Percentiles rank a stretch among this genome's conserved stretches.
These are phyloP conservation scores for Fusarium haematococcum DNA, from an alignment of 2,329 filamentous ascomycete genomes.

Conservation along the genomic window DNA sequence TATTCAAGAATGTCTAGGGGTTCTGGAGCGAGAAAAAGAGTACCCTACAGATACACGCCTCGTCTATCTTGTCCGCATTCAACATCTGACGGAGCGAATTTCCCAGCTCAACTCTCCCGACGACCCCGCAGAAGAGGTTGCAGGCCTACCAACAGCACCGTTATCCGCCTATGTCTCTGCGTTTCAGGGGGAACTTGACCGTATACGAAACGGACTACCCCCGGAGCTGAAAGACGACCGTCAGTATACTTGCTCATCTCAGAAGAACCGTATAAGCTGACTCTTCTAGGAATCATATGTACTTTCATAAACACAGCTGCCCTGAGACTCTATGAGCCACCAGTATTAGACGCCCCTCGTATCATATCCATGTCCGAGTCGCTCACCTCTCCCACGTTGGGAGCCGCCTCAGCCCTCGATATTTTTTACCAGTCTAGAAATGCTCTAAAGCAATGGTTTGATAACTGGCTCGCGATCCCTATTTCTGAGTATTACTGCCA, in stretches of 20 bases:
- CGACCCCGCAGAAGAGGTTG: conserved; percentile 48
- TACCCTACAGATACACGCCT: conserved; percentile 60
- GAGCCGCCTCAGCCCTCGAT: conserved; percentile 59
- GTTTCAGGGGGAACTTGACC: conserved; percentile 60
- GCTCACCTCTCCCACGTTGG: conserved; percentile 52
- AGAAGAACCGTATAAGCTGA: not conserved
- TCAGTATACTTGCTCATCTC: conserved; percentile 33
- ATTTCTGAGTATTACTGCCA: conserved; percentile 57
- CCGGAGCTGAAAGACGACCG: conserved; percentile 51
- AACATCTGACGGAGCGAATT: conserved; percentile 64
- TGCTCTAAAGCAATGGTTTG: conserved; percentile 62
- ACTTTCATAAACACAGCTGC: conserved; percentile 55
- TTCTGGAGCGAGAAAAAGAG: conserved; percentile 58
- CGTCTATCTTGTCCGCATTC: conserved; percentile 60
- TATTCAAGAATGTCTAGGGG: conserved; percentile 61
- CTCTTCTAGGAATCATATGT: conserved; percentile 51
- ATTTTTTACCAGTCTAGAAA: conserved; percentile 62
- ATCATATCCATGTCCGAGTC: conserved; percentile 59
- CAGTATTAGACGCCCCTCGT: conserved; percentile 54
- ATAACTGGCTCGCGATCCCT: conserved; percentile 60
- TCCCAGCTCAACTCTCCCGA: conserved; percentile 54
- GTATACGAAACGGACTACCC: conserved; percentile 52
- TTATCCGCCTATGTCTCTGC: conserved; percentile 58
- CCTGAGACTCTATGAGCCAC: conserved; percentile 62
- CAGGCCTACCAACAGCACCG: conserved; percentile 54